phyloP scores from a whole-genome alignment of 2,329 filamentous ascomycete genomes.

The Orbilia javanica region DNA sequence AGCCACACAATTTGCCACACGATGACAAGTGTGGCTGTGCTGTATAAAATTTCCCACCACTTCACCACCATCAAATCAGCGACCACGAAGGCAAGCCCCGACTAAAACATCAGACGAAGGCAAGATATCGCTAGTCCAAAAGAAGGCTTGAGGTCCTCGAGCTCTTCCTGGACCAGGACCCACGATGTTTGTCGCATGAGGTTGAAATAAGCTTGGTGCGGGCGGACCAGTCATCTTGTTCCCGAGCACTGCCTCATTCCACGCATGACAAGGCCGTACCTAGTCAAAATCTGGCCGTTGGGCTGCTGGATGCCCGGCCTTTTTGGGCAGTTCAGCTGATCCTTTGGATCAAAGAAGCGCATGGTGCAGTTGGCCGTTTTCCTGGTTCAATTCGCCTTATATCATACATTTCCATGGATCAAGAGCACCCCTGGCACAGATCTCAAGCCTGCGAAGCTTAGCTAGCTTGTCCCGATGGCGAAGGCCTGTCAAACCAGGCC shows the following conservation, averaged over 20 bases:
- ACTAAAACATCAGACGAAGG: constrained; percentile 46
- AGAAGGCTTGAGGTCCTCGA: constrained; percentile 26
- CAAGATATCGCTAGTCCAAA: constrained; percentile 34
- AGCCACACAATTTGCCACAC: constrained; percentile 52
- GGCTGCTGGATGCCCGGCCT: constrained; percentile 29
- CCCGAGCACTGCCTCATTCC: constrained; percentile 58
- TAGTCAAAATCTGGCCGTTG: constrained; percentile 44
- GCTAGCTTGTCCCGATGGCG: constrained; percentile 12
- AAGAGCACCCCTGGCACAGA: constrained; percentile 18
- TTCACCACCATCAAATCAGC: constrained; percentile 21
- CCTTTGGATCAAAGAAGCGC: constrained; percentile 33
- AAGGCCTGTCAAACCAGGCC: constrained; percentile 16
- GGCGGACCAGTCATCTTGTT: constrained; percentile 54
- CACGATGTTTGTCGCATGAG: constrained; percentile 58
- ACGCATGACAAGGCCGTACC: constrained; percentile 55
- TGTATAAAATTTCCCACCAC: constrained; percentile 34
- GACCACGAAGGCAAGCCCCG: constrained; percentile 1
- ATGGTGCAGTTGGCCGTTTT: constrained; percentile 39
- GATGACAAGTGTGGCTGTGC: constrained; percentile 48
- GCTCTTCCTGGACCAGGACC: constrained; percentile 31
- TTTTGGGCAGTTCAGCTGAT: constrained; percentile 51
- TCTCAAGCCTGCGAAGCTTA: constrained; percentile 24
- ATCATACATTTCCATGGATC: constrained; percentile 43
- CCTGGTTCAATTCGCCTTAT: constrained; percentile 38
- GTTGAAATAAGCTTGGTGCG: constrained; percentile 59